Evolutionary conservation across 2,329 filamentous ascomycete species (phyloP).

Genomic region (Cladosporium sp.): DNA sequence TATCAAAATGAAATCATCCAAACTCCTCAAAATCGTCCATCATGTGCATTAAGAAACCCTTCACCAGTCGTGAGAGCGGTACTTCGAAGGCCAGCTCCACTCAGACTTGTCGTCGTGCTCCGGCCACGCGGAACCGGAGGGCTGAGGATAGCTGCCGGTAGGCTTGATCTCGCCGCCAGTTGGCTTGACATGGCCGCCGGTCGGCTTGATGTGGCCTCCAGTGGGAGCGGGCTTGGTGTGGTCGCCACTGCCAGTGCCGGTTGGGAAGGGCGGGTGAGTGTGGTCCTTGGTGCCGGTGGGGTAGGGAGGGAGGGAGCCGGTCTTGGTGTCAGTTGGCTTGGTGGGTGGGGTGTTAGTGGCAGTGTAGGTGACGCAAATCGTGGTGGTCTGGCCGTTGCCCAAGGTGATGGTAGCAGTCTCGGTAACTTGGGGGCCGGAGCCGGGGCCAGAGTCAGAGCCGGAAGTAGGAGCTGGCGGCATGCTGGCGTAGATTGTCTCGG

Average conservation of each 20-base stretch:
- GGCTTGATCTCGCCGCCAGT: constrained; percentile 8
- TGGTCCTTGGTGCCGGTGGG: not conserved
- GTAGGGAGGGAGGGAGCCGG: not conserved
- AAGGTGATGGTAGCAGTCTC: constrained; percentile 13
- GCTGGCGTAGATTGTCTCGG: constrained; percentile 9
- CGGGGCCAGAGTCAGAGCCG: not conserved
- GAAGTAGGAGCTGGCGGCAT: constrained; percentile 7
- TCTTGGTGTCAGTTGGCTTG: not conserved
- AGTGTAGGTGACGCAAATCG: constrained; percentile 10
- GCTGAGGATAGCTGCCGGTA: not conserved
- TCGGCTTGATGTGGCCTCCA: constrained; percentile 4
- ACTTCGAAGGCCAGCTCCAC: constrained; percentile 10
- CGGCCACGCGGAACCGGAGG: not conserved
- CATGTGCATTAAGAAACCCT: not conserved
- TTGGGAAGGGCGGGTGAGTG: not conserved
- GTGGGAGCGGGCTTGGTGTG: not conserved
- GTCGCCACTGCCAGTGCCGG: not conserved
- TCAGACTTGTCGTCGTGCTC: constrained; percentile 1
- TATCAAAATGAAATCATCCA: not conserved
- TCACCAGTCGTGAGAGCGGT: constrained; percentile 8
- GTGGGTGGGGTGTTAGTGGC: no score
- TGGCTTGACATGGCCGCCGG: constrained; percentile 6
- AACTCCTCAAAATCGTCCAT: not conserved
- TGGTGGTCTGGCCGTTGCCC: constrained; percentile 12
- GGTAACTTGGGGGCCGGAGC: not conserved